A percentile compares a stretch with the other conserved stretches of the same genome.
Conservation (phyloP, 2,329 filamentous ascomycete species). For the Dryadomyces sulphureus region DNA sequence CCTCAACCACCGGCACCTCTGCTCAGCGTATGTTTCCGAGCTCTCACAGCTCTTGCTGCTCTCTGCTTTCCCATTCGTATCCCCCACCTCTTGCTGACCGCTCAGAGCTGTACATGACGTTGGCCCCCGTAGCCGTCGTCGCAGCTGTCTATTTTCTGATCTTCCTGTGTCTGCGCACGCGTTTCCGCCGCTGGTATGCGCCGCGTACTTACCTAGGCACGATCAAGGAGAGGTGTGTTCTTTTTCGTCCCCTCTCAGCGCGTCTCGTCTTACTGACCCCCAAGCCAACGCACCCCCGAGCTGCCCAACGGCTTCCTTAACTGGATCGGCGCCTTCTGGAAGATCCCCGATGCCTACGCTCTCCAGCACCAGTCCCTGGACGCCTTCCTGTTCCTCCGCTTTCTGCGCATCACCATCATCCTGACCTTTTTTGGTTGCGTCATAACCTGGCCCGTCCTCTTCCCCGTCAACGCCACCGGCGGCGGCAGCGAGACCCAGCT, state of each 20-base stretch:
- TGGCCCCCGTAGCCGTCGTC: slow-evolving; percentile 22
- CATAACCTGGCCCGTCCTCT: slow-evolving; percentile 78
- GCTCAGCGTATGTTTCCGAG: neutral
- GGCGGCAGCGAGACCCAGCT: slow-evolving; percentile 50
- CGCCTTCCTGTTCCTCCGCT: slow-evolving; percentile 80
- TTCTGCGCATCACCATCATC: slow-evolving; percentile 59
- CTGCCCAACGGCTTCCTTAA: slow-evolving; percentile 48
- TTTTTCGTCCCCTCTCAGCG: neutral
- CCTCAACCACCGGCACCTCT: too few species aligned
- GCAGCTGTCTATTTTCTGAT: slow-evolving; percentile 26
- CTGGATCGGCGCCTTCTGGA: slow-evolving; percentile 55
- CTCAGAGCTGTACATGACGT: slow-evolving; percentile 25
- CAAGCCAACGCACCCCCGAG: slow-evolving; percentile 40
- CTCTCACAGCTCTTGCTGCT: neutral
- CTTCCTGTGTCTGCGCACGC: slow-evolving; percentile 30
- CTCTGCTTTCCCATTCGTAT: too few species aligned
- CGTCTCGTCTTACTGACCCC: neutral
- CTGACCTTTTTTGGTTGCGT: slow-evolving; percentile 72
- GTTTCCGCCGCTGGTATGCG: slow-evolving; percentile 31
- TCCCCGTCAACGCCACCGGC: slow-evolving; percentile 76
- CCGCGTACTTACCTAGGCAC: slow-evolving; percentile 34
- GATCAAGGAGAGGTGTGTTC: slow-evolving; percentile 24
- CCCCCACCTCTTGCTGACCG: neutral
- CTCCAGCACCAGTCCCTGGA: slow-evolving; percentile 88
- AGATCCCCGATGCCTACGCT: slow-evolving; percentile 59